These are phyloP conservation scores for Suillus variegatus DNA, from an alignment of 768 basidiomycete species.

Conservation along the genomic window DNA sequence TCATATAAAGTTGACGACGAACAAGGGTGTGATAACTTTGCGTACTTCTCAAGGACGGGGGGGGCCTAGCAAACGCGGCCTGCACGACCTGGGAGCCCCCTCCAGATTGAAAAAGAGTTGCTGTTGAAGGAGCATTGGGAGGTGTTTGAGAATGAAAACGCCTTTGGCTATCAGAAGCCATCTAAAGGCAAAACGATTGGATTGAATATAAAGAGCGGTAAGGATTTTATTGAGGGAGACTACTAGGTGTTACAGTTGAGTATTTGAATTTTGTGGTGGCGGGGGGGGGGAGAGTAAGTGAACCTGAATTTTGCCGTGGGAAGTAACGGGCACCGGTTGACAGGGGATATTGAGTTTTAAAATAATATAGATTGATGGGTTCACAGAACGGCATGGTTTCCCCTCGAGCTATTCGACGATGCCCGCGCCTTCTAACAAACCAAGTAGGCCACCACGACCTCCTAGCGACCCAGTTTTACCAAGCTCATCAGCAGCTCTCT, in stretches of 20 bases:
- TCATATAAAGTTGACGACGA: conserved; percentile 15
- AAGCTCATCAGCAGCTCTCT: conserved; percentile 43
- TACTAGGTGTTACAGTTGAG: conserved; percentile 11
- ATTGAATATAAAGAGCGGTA: conserved; percentile 24
- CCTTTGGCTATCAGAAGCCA: conserved; percentile 39
- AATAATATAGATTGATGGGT: background rate
- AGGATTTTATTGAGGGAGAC: background rate
- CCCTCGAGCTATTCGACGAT: background rate
- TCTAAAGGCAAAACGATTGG: conserved; percentile 16
- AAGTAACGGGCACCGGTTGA: background rate
- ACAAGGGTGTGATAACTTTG: conserved; percentile 47
- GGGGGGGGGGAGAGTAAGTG: background rate
- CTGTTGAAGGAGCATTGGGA: conserved; percentile 49
- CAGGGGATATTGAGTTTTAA: background rate
- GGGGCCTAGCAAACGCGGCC: conserved; percentile 44
- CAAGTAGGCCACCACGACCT: conserved; percentile 42
- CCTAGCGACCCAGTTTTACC: conserved; percentile 16
- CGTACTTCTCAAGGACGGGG: conserved; percentile 36
- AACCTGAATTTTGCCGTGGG: conserved; percentile 3
- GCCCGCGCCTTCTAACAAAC: conserved; percentile 49
- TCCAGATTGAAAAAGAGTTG: conserved; percentile 48
- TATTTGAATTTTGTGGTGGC: background rate
- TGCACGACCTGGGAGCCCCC: conserved; percentile 36
- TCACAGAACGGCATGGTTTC: background rate
- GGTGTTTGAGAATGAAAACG: conserved; percentile 42